These are phyloP conservation scores for Neurospora crassa DNA, from an alignment of 2,329 filamentous ascomycete genomes.

Conservation along the genomic window DNA sequence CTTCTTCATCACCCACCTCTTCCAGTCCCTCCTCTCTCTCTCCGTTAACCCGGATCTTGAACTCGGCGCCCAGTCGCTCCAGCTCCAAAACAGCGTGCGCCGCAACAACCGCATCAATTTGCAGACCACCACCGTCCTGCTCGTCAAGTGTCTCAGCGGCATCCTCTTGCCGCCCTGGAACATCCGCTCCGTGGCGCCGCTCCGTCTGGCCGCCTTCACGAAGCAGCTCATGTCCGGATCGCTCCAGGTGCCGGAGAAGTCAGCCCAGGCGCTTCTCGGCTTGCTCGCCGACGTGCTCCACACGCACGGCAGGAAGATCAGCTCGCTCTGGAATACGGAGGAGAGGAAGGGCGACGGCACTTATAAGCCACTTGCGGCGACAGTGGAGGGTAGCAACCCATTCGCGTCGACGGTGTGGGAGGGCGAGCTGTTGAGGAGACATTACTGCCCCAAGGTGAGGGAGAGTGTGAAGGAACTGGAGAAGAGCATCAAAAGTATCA, in stretches of 20 bases:
- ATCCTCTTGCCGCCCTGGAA: conserved; percentile 69
- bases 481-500: conserved; percentile 41
- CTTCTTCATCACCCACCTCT: conserved; percentile 93
- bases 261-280: conserved; percentile 66
- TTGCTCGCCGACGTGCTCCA: conserved; percentile 71
- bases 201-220: conserved; percentile 81
- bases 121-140: conserved; percentile 85
- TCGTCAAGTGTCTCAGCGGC: conserved; percentile 76
- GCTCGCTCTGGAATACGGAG: conserved; percentile 86
- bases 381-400: conserved; percentile 79
- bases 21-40: conserved; percentile 71
- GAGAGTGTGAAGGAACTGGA: conserved; percentile 64
- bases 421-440: conserved; percentile 72
- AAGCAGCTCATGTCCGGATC: conserved; percentile 81
- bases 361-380: conserved; percentile 63
- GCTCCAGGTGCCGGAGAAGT: conserved; percentile 86
- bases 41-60: conserved; percentile 81
- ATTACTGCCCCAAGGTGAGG: conserved; percentile 80
- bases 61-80: conserved; percentile 61
- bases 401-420: conserved; percentile 91
- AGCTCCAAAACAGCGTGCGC: conserved; percentile 48
- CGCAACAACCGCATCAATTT: conserved; percentile 68
- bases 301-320: conserved; percentile 73
- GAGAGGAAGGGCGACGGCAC: conserved; percentile 85
- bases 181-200: conserved; percentile 65